These are phyloP conservation scores for Hyphopichia khmerensis DNA, from an alignment of 1,139 yeast genomes.

Conservation along the genomic window DNA sequence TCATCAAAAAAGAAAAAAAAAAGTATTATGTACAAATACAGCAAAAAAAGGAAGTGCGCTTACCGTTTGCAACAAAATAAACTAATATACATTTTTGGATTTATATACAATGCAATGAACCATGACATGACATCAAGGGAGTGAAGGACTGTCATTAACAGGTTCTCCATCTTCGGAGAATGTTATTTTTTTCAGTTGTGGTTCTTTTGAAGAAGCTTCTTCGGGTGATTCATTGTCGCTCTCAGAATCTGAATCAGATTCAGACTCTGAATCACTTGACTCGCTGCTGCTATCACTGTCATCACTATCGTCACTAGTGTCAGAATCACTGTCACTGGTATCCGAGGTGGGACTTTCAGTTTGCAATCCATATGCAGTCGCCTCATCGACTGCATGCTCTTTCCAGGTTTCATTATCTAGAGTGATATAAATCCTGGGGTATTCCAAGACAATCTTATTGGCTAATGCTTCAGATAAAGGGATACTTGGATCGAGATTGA, in stretches of 20 bases:
- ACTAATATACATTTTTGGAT: too few species aligned
- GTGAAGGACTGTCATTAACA: too few species aligned
- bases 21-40: too few species aligned
- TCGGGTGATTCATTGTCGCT: slow-evolving; percentile 17
- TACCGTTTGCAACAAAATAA: background rate
- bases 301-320: slow-evolving; percentile 5
- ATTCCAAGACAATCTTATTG: slow-evolving; percentile 68
- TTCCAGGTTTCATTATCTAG: slow-evolving; percentile 12
- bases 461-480: slow-evolving; percentile 46
- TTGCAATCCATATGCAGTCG: slow-evolving; percentile 19
- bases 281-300: slow-evolving; percentile 4
- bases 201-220: slow-evolving; percentile 19
- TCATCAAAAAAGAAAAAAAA: too few species aligned
- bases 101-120: too few species aligned
- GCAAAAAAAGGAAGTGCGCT: too few species aligned
- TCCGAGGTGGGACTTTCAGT: too few species aligned
- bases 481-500: slow-evolving; percentile 19
- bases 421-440: slow-evolving; percentile 64
- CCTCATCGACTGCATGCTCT: slow-evolving; percentile 12
- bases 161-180: background rate
- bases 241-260: too few species aligned
- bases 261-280: slow-evolving; percentile 3
- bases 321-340: slow-evolving; percentile 6
- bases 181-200: slow-evolving; percentile 11
- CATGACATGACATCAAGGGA: too few species aligned